Base-by-base conservation (phyloP, 345 rosid genomes). In the Salix udensis region DNA sequence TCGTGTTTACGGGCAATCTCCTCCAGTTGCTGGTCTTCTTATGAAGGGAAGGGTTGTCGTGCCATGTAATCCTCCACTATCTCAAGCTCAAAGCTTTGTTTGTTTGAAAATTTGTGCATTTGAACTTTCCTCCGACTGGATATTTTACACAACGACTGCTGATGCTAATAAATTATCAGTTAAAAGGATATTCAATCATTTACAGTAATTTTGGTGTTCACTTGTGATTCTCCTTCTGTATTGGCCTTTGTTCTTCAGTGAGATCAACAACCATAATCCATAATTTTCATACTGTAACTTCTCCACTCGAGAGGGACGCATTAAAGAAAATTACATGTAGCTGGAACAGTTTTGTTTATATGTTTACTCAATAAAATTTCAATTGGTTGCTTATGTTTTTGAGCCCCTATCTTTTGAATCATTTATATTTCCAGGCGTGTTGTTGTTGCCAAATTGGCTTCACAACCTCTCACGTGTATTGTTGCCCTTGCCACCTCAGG, bases 61-160 rank as follows among this genome's bases (percentile, higher is more conserved):
- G 71, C 31, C 24, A 58, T 72, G 68, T 50, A 69, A 75, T 68
- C 40, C 42, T 44, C 60, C 52, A 69, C 65, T 55, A 50, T 76
- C 55, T 53, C 55, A 6, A 60, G 58, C 65, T 58, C 39, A 75
- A 69, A 64, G 79, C 55, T 68, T 67, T 62, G 61, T 77, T 81
- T 76, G 82, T 82, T 79, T 80, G 80, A 58, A 75, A 71, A 74
- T 76, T 67, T 80, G 85, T 88, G 85, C 74, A 75, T 73, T 71
- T 80, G 83, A 65, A 82, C 52, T 62, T 39, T 42, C 46, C 37
- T 11, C 31, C 5, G 24, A 69, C 15, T 42, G 71, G 72, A 72
- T 74, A 58, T 72, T 78, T 67, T 70, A 64, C 72, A 44, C 12
- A 31, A 50, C 12, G 65, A 71, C 52, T 75, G 68, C 31, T 50